Evolutionary conservation across 345 rosid species (phyloP), one percentile per base, ranked within the genome.

Genomic region (Xanthoceras sorbifolium): DNA sequence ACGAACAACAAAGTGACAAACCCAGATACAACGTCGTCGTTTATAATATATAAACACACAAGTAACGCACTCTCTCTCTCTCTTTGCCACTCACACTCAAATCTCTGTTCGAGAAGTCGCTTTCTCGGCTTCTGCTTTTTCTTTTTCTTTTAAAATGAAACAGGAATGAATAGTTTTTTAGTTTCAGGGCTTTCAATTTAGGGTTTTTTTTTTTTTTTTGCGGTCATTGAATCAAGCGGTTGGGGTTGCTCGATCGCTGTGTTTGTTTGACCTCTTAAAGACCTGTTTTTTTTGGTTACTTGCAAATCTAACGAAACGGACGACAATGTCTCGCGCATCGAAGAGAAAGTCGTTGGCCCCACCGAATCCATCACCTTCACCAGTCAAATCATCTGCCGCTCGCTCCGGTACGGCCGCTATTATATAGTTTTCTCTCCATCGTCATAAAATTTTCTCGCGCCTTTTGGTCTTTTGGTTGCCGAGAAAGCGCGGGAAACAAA

Each of bases 291-390:
- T 15, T 15, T 23, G n/a, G 2, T 22, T 34, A 34, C 15, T 8
- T 20, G 10, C 32, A 63, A 18, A 31, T 63, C 64, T 62, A 65
- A 31, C 66, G 14, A 78, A n/a, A 34, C 61, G 8, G 15, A 20
- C 46, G 62, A 38, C 70, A 63, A 85, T 83, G 88, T 86, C 85
- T 71, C 90, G 86, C 54, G 80, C 85, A 26, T 80, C 84, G 15
- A 87, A 87, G 83, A 48, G 88, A 71, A 87, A 87, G 69, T 76
- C 81, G n/a, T 72, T 82, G 50, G 86, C 75, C 84, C 85, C 86
- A 76, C 82, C 62, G 11, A 77, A 69, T 55, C 72, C 84, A 69
- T 73, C 83, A 67, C 68, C 82, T 70, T 76, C 83, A 67, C 72
- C 82, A 69, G 76, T 78, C 84, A 72, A 77, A 78, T 75, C 86